Evolutionary conservation across 1,139 yeast genomes (phyloP).

Genomic region (Geotrichum australiense): DNA sequence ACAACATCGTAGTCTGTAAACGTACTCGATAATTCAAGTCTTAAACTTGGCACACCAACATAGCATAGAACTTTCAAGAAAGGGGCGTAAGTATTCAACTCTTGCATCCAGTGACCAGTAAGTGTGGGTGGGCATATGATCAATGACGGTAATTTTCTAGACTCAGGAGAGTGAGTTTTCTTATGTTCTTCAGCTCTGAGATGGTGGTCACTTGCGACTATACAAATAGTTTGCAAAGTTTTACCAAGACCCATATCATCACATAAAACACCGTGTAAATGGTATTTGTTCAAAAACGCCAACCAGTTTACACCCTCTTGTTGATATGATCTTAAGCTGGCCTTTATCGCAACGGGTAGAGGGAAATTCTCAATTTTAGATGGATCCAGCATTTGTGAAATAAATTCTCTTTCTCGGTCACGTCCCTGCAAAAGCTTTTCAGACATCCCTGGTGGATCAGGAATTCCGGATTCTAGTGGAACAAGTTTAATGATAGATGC

Average conservation of each 20-base stretch:
- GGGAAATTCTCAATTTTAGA: slow-evolving; percentile 81
- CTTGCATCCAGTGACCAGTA: slow-evolving; percentile 99
- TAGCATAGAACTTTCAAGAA: slow-evolving; percentile 75
- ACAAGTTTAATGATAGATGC: slow-evolving; percentile 93
- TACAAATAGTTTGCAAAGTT: slow-evolving; percentile 94
- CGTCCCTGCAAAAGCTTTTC: slow-evolving; percentile 76
- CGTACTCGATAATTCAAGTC: slow-evolving; percentile 50
- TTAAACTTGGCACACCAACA: slow-evolving; percentile 83
- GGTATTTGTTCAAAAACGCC: slow-evolving; percentile 90
- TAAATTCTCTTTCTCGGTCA: slow-evolving; percentile 89
- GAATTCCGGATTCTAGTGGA: slow-evolving; percentile 95
- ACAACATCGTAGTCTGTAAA: slow-evolving; percentile 68
- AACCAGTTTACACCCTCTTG: slow-evolving; percentile 99
- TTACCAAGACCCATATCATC: slow-evolving; percentile 99
- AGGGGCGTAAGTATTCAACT: slow-evolving; percentile 84
- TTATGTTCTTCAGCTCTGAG: slow-evolving; percentile 64
- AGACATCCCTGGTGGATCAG: slow-evolving; percentile 93
- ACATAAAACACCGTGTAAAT: slow-evolving; percentile 92
- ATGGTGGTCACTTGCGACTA: slow-evolving; percentile 93
- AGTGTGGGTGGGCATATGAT: slow-evolving; percentile 95
- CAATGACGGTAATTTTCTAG: slow-evolving; percentile 70
- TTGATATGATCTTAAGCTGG: slow-evolving; percentile 89
- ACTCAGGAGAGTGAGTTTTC: slow-evolving; percentile 55
- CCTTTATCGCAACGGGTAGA: slow-evolving; percentile 85
- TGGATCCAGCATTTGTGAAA: slow-evolving; percentile 98